Base-by-base conservation (phyloP, 2,329 filamentous ascomycete species). In the Cercospora nicotianae region DNA sequence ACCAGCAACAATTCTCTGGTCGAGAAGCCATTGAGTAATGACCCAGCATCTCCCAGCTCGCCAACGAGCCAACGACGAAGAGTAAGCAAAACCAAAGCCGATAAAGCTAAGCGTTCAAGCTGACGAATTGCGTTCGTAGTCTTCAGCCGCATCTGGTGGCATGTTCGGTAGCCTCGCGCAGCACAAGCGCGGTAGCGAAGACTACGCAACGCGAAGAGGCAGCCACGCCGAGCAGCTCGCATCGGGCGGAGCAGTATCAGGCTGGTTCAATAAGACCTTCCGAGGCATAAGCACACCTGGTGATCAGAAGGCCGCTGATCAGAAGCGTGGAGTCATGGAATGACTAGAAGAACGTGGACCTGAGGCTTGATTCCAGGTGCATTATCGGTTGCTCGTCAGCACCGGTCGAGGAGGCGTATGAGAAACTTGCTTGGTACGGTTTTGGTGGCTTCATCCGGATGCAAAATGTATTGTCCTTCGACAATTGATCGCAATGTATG, bases 151-250 rank as follows among this genome's bases (percentile, higher is more conserved):
- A 65, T 75, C 30, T 75, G 74, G 69, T 28, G 72, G 70, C 48
- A 65, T 75, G 16, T 78, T 78, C 69, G 66, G 63, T 36, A 77
- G 73, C 60, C 70, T 78, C 28, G 68, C 69, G 9, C 67, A 71
- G 12, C 69, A 70, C 53, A 77, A 78, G 66, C 72, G 76, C 5
- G 76, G 76, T 16, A 77, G 75, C 64, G 67, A 77, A 65, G 76
- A 77, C 66, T 77, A 77, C 62, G 72, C 65, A 16, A 69, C 73
- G 28, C 73, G 76, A 16, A 72, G 76, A 18, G 70, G 70, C n/a
- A 76, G 73, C 59, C 72, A 74, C 30, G 53, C 63, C 30, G 75
- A 76, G 26, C 72, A 74, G 63, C 36, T 65, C 12, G 45, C 55
- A 13, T 51, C 45, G 6, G 70, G 70, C 7, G 74, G 74, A 28